Evolutionary conservation across 2,329 filamentous ascomycete species (phyloP), one percentile per base, ranked within the genome.

Genomic region (Daldinia sp.): DNA sequence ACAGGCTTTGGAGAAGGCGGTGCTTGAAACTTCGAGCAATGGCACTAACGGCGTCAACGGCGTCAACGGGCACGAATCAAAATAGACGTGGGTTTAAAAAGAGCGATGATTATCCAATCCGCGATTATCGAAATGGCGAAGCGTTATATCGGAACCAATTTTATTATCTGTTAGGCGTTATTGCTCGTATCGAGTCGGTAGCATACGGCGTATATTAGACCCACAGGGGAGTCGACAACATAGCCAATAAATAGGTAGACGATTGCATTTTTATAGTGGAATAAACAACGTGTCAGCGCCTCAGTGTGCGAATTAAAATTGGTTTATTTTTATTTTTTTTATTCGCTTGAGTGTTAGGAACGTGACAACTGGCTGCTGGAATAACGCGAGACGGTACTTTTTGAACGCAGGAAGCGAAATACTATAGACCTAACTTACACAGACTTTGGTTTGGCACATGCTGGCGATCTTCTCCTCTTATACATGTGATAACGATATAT

Each of bases 1-100:
- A 68, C 90, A 91, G 77, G 95, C 95, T 3, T 79, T 98, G 39
- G 90, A 95, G 77, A 87, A 85, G 78, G 92, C 92, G 1, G 87
- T 92, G 4, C 15, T 23, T 27, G 67, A 69, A 34, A 58, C 61
- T 45, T 37, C 35, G 50, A 70, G 65, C 45, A 61, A 65, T 4
- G 62, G 62, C 8, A 54, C 66, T 41, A 71, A 71, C 32, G 25
- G 45, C 39, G 15, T 30, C 13, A 51, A 48, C 32, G 68, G 69
- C 39, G 54, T 49, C 25, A 64, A 63, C 13, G 54, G 55, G 23
- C 48, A 65, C 25, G 27, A 21, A 37, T 29, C 41, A 45, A 32
- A 58, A 49, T 59, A 61, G 25, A 48, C n/a, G 45, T n/a, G 15
- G 25, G 25, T 5, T 45, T n/a, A n/a, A n/a, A 45, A 13, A 45